Conservation (phyloP, 805 yeast species). For the Candida loeiensis region DNA sequence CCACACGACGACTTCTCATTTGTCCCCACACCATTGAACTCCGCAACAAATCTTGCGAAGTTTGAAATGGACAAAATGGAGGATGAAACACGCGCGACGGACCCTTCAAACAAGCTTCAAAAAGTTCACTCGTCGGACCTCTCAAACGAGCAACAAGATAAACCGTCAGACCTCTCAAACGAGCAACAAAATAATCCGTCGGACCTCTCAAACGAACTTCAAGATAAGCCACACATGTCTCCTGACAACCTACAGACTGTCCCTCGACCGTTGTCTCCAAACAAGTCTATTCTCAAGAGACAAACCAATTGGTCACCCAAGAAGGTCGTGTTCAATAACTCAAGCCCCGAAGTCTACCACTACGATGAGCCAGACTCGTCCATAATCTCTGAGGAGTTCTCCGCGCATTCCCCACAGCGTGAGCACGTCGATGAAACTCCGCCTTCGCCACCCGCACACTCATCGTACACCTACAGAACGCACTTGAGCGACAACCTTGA, state of each 20-base stretch:
- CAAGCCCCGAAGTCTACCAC: slow-evolving; percentile 31
- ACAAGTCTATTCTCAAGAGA: slow-evolving; percentile 37
- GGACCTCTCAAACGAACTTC: not conserved
- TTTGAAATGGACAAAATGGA: not conserved
- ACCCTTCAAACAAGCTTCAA: too few species aligned
- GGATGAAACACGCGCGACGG: too few species aligned
- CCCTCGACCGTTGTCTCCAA: slow-evolving; percentile 18
- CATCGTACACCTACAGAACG: slow-evolving; percentile 7
- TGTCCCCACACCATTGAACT: slow-evolving; percentile 15
- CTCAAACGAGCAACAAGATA: too few species aligned
- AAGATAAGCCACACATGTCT: not conserved
- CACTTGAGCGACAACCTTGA: slow-evolving; percentile 2
- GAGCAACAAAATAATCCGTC: too few species aligned
- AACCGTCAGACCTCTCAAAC: not conserved
- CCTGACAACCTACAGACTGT: not conserved
- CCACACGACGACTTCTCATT: slow-evolving; percentile 23
- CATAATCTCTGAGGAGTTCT: slow-evolving; percentile 1
- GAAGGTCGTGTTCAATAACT: slow-evolving; percentile 35
- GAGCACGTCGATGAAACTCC: slow-evolving; percentile 14
- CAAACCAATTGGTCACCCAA: slow-evolving; percentile 30
- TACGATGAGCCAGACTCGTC: slow-evolving; percentile 17
- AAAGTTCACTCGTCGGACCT: not conserved
- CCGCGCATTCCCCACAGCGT: not conserved
- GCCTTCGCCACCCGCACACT: slow-evolving; percentile 28
- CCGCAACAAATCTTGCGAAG: slow-evolving; percentile 11